A percentile compares a stretch with the other conserved stretches of the same genome.
phyloP scores from a whole-genome alignment of 164 flowering plant species.

The Pachysandra terminalis region DNA sequence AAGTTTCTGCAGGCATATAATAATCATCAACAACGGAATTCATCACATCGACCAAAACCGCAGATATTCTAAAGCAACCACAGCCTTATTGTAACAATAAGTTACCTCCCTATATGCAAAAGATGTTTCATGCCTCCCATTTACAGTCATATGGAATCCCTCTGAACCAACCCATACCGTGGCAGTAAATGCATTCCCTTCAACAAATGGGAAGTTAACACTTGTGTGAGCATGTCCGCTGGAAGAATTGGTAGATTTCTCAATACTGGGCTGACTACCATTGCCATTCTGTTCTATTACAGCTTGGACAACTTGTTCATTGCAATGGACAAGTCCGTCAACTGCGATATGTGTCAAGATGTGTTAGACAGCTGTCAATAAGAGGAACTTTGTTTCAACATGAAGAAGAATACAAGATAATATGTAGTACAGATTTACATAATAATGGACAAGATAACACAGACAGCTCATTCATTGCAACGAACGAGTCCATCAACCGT shows the following conservation, averaged over 20 bases:
- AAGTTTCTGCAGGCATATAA: conserved; percentile 58
- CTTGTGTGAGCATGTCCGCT: conserved; percentile 35
- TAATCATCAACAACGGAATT: conserved; percentile 10
- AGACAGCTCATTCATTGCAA: conserved; percentile 58
- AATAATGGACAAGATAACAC: conserved; percentile 13
- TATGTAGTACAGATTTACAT: not conserved
- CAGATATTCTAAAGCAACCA: not conserved
- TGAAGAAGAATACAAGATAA: not conserved
- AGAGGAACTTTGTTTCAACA: not conserved
- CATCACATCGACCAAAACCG: not conserved
- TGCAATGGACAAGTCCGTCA: conserved; percentile 78
- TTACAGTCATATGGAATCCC: conserved; percentile 91
- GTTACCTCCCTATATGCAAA: conserved; percentile 78
- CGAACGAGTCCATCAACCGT: conserved; percentile 76
- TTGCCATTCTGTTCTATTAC: conserved; percentile 35
- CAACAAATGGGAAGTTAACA: conserved; percentile 66
- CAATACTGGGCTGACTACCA: conserved; percentile 27
- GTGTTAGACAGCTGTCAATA: conserved; percentile 11
- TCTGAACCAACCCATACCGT: conserved; percentile 88
- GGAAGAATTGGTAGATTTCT: conserved; percentile 32
- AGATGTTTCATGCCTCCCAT: conserved; percentile 94
- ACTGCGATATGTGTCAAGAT: conserved; percentile 36
- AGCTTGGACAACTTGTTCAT: conserved; percentile 49
- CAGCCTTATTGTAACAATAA: not conserved
- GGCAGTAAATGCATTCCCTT: conserved; percentile 70